Evolutionary conservation across 805 yeast genomes (phyloP), one percentile per base, ranked within the genome.

Genomic region (Soucietia sequanensis): DNA sequence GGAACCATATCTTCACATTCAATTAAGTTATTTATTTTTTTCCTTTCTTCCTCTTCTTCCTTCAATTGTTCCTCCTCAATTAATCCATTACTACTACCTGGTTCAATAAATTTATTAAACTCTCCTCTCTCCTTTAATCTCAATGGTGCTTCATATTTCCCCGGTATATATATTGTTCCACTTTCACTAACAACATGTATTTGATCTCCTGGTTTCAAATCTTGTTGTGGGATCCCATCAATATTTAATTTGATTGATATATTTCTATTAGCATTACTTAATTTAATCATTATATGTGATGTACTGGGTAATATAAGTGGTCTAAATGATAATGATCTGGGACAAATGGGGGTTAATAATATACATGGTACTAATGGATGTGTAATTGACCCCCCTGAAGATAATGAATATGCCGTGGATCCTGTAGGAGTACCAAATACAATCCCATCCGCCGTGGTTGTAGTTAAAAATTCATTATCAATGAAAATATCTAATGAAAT

Each of bases 381-480:
- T 2, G 87, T 91, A 39, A 90, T 90, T 10, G 95, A 80, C 1
- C 98, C 98, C 10, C 98, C 97, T 1, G 95, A 78, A 19, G 87
- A 77, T 34, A 90, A 65, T 0, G 95, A 85, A 53, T 90, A 90
- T 0, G 97, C 96, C 0, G 97, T 90, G 7, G 95, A 86, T 0
- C 98, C 98, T 0, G 97, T 90, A 12, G 98, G 98, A 0, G 97
- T 85, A 3, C 93, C 74, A 30, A 88, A 70, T 4, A 81, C 77
- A 6, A 90, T 73, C 24, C 98, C 98, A 59, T 91, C 98, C 1
- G 95, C 96, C 0, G 91, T 84, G 4, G 96, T 89, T 34, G 90
- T 77, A 6, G 98, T 91, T 35, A 91, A 64, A 50, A 81, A 84
- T 54, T 84, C 82, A 15, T 86, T 88, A 56, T 90, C 93, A 18